Evolutionary conservation across 768 basidiomycete species (phyloP), one percentile per base, ranked within the genome.

Genomic region (Daedaleopsis sinensis): DNA sequence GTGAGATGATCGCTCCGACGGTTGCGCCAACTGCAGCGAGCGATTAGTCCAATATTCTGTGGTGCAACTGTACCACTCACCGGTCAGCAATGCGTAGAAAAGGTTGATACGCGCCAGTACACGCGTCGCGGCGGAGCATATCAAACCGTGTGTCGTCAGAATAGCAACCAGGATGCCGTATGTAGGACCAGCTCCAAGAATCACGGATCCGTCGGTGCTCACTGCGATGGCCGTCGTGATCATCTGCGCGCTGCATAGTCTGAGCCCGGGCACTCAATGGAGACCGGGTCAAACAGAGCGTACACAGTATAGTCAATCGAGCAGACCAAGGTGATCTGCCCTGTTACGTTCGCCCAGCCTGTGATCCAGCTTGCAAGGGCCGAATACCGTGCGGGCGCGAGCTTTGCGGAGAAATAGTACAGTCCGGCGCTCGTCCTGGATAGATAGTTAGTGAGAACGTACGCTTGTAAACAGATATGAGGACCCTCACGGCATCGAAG

Each of bases 401-500:
- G 72, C 68, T 87, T 90, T 0, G 89, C 87, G 5, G 89, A 87
- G 73, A 90, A 91, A 70, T 90, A 91, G 70, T 91, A 91, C 13
- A 91, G 75, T 0, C 89, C 89, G 5, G 89, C 89, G 61, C 89
- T 90, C n/a, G 89, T 91, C 47, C 89, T 90, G 58, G 23, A 23
- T 35, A 11, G n/a, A 42, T 37, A 12, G n/a, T 35, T 3, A n/a
- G 60, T 32, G 3, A 15, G 50, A 13, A n/a, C 12, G 49, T 32
- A 32, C 11, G 21, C 1, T 4, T 9, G 52, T n/a, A 42, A 49
- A 12, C 4, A 38, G 35, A 47, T 48, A 24, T 13, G 39, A 8
- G 10, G 47, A 27, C 3, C 79, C 85, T 69, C 69, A 90, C 89
- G 89, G 89, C 89, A 90, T 90, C 1, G 87, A 82, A 1, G 88